Percentiles rank a stretch among this genome's conserved stretches.
Conservation (phyloP, 163 green algal genomes). For the Chlorella variabilis region DNA sequence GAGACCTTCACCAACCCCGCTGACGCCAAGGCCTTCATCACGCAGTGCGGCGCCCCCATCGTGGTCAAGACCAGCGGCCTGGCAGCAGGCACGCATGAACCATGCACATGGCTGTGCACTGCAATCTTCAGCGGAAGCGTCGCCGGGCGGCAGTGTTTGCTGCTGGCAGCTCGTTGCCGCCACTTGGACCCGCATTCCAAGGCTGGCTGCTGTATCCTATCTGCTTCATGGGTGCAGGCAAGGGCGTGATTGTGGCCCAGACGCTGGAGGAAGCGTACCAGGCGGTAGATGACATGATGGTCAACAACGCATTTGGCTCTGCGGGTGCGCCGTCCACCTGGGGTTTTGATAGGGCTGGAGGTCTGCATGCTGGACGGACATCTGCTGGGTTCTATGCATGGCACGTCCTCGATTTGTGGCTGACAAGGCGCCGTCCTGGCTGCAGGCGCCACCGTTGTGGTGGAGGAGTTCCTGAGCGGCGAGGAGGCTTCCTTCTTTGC, state of each 20-base stretch:
- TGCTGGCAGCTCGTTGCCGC: too few species aligned
- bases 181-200: too few species aligned
- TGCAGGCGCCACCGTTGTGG: conserved; percentile 83
- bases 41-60: conserved; percentile 81
- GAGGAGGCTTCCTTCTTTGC: conserved; percentile 99
- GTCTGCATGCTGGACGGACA: too few species aligned
- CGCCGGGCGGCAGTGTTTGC: too few species aligned
- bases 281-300: conserved; percentile 93
- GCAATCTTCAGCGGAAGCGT: too few species aligned
- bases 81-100: conserved; percentile 75
- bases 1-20: conserved; percentile 83
- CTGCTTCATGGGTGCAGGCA: conserved; percentile 77
- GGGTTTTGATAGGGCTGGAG: not conserved
- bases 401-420: too few species aligned
- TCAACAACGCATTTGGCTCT: conserved; percentile 78
- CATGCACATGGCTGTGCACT: too few species aligned
- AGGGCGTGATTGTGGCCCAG: conserved; percentile 91
- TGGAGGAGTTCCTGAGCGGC: conserved; percentile 96
- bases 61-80: conserved; percentile 98
- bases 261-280: conserved; percentile 80
- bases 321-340: conserved; percentile 58
- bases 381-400: too few species aligned
- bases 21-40: conserved; percentile 85
- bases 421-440: too few species aligned
- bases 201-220: too few species aligned